Evolutionary conservation across 768 basidiomycete species (phyloP), one percentile per base, ranked within the genome.

Genomic region (Cyclocybe aegerita): DNA sequence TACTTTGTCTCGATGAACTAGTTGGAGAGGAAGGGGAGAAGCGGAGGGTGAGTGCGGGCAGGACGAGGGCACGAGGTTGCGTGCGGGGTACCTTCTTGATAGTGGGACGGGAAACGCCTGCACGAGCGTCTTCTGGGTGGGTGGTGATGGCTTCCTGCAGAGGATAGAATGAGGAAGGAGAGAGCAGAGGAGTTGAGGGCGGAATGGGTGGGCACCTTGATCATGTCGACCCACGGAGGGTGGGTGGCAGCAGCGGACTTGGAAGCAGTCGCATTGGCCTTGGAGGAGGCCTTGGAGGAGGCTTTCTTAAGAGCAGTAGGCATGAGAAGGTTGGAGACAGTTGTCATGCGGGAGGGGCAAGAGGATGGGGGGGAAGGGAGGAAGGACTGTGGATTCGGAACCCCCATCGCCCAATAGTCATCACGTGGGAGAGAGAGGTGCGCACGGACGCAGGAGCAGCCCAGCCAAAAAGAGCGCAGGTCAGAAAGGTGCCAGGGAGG

Each of bases 1-100:
- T 93, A 96, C 63, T 81, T 88, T 57, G 80, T 76, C 71, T 92
- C 90, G 50, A 95, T 83, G 68, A 93, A 79, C 91, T 93, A 43
- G 23, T 23, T n/a, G 11, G 11, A 49, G 35, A 31, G 42, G 46
- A 50, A 12, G 43, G 8, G 46, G 34, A 31, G 49, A 50, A 48
- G 49, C 54, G 54, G 52, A 49, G 54, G 51, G 52, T 45, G 46
- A 41, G 48, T 46, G 50, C n/a, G 39, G 46, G 15, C 46, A 50
- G 43, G 49, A 43, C 43, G 48, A 32, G 48, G 53, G 35, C n/a
- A 42, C 49, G 49, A 50, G 54, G 42, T 8, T 49, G 50, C 34
- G 45, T 46, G 52, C 38, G 52, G 51, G 66, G 36, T 40, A 80
- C 85, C 76, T 72, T 92, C 84, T 96, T 96, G 75, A 95, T 88